Evolutionary conservation across 352 stramenopile genomes (phyloP), one percentile per base, ranked within the genome.

Genomic region (Globisporangium uncinulatum): DNA sequence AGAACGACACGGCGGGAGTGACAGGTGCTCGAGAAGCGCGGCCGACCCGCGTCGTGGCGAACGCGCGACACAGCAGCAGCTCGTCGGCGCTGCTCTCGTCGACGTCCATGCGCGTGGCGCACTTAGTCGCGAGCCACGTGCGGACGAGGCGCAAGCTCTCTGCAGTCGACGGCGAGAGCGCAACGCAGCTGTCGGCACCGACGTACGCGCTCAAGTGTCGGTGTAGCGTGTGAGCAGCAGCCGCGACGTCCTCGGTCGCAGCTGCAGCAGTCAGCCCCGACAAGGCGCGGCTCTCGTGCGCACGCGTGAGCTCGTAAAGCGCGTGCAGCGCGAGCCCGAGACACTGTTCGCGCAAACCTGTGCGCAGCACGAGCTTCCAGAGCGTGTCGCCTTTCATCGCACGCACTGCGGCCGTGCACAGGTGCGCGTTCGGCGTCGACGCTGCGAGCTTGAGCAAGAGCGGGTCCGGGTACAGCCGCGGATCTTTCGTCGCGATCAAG

Each of bases 401-500:
- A 21, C 69, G 64, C 19, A 86, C 71, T 4, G 85, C 81, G 45
- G 70, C 68, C 13, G 52, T 54, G 24, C 81, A 83, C 8, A 93
- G 57, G 51, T 89, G 67, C 8, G 57, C 51, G 21, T 74, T 83
- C 31, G 56, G 49, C 0, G 70, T 54, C 24, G 62, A 76, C 1
- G 69, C 56, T 19, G 84, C 75, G 44, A 91, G 80, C 51, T 87
- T 89, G 34, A 74, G 57, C 39, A 92, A 47, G 20, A 95, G 68
- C 17, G 74, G 50, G 17, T 87, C 74, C 2, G 85, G 76, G 58
- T 88, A 93, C 44, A 93, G 54, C 4, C 79, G 76, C 6, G 68
- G 17, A 46, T 93, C 80, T 54, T 93, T 93, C 4, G 83, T 89
- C 19, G 83, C 85, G 48, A 89, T 79, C 43, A 92, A 65, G 29